Evolutionary conservation across 352 stramenopile genomes (phyloP).

Genomic region (Pythium folliculosum): DNA sequence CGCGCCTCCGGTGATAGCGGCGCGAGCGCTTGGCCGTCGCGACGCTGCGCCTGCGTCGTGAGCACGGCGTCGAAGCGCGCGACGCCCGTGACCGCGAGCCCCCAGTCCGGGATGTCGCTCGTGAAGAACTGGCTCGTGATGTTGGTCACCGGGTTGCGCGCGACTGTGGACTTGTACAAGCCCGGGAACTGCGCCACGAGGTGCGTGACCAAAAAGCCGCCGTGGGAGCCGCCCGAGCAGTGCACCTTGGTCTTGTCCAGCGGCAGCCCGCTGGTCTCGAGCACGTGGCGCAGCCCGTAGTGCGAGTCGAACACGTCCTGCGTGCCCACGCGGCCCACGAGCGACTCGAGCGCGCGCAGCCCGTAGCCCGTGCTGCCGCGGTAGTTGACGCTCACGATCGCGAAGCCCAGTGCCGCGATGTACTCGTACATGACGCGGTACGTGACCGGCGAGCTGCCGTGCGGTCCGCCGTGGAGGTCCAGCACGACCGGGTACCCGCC

Average conservation of each 20-base stretch:
- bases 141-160: conserved; percentile 93
- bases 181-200: conserved; percentile 93
- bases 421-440: conserved; percentile 91
- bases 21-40: conserved; percentile 27
- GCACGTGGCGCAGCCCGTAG: conserved; percentile 66
- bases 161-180: conserved; percentile 91
- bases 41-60: conserved; percentile 59
- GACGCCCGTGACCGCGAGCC: conserved; percentile 84
- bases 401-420: conserved; percentile 89
- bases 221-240: conserved; percentile 95
- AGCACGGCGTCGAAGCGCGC: conserved; percentile 86
- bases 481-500: conserved; percentile 78
- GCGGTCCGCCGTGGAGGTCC: conserved; percentile 92
- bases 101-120: conserved; percentile 98
- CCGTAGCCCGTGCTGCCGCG: conserved; percentile 95
- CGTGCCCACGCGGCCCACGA: conserved; percentile 89
- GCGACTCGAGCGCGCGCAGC: conserved; percentile 83
- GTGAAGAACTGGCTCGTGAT: conserved; percentile 92
- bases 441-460: conserved; percentile 83
- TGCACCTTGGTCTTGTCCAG: conserved; percentile 84
- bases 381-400: conserved; percentile 95
- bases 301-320: conserved; percentile 95
- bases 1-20: conserved; percentile 48
- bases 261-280: conserved; percentile 58
- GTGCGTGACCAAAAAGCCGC: conserved; percentile 93